Conservation (phyloP, 2,329 filamentous ascomycete genomes). For the Fusarium verrucosum region DNA sequence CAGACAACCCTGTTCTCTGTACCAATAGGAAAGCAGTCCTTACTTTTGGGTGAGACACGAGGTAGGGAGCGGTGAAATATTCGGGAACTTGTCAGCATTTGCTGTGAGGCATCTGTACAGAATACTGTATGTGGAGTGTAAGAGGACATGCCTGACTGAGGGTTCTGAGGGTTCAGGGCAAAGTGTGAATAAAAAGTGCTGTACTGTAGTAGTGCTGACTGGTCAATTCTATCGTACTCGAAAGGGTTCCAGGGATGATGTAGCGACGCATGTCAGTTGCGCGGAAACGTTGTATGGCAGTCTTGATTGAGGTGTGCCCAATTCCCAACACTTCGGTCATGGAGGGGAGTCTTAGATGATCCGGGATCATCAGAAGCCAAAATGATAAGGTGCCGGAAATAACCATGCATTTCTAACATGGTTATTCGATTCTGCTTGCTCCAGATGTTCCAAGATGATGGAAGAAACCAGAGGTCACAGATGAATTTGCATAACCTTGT, state of each 20-base stretch:
- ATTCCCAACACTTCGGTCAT: slow-evolving; percentile 38
- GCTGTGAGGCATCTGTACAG: slow-evolving; percentile 22
- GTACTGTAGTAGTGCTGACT: slow-evolving; percentile 9
- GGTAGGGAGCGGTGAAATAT: slow-evolving; percentile 30
- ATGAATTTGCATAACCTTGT: neutral
- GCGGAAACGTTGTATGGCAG: slow-evolving; percentile 25
- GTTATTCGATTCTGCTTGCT: neutral
- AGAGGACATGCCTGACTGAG: slow-evolving; percentile 11
- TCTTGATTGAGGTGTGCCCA: slow-evolving; percentile 23
- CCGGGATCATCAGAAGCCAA: slow-evolving; percentile 13
- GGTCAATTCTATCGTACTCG: neutral
- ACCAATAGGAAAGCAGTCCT: slow-evolving; percentile 13
- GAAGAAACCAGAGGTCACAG: neutral
- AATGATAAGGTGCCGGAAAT: slow-evolving; percentile 1
- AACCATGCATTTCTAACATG: neutral
- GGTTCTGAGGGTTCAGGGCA: neutral
- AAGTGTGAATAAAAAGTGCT: neutral
- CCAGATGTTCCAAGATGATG: neutral
- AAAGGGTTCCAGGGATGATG: slow-evolving; percentile 18
- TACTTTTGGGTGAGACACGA: slow-evolving; percentile 15
- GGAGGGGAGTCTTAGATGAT: slow-evolving; percentile 35
- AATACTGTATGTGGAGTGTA: slow-evolving; percentile 14
- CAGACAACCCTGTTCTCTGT: slow-evolving; percentile 29
- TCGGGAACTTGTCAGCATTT: slow-evolving; percentile 29
- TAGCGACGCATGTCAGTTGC: slow-evolving; percentile 23